Percentiles rank a stretch among this genome's conserved stretches.
These are phyloP conservation scores for Manihot esculenta DNA, from an alignment of 441 rosid genomes.

Conservation along the genomic window DNA sequence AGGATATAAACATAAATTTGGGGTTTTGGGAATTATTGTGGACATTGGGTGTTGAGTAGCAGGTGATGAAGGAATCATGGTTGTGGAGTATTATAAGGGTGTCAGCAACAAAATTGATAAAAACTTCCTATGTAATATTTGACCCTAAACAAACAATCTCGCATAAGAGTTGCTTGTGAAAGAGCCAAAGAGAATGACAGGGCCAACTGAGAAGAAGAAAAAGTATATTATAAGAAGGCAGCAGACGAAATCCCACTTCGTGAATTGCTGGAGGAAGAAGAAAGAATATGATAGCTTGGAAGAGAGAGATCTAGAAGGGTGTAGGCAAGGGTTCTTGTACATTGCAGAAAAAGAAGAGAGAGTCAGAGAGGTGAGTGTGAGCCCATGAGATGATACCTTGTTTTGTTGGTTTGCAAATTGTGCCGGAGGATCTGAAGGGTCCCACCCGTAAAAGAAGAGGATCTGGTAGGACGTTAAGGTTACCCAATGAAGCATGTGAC, in stretches of 20 bases:
- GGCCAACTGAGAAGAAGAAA: background rate
- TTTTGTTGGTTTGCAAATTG: conserved; percentile 2
- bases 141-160: conserved; percentile 2
- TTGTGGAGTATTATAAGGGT: background rate
- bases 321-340: no score
- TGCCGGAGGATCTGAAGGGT: conserved; percentile 9
- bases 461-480: background rate
- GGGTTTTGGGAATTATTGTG: conserved; percentile 17
- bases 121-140: background rate
- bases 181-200: background rate
- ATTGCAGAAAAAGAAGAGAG: no score
- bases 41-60: conserved; percentile 17
- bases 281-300: background rate
- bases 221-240: background rate
- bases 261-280: conserved; percentile 13
- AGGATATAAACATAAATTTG: conserved; percentile 10
- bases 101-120: no score
- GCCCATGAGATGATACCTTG: conserved; percentile 2
- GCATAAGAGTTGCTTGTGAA: background rate
- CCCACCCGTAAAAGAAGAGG: background rate
- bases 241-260: background rate
- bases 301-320: conserved; percentile 25
- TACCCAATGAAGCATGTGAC: background rate
- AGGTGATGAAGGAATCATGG: conserved; percentile 26
- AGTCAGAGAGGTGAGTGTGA: background rate